phyloP scores from a whole-genome alignment of 2,329 filamentous ascomycete species.

The Pseudopyricularia cyperi region DNA sequence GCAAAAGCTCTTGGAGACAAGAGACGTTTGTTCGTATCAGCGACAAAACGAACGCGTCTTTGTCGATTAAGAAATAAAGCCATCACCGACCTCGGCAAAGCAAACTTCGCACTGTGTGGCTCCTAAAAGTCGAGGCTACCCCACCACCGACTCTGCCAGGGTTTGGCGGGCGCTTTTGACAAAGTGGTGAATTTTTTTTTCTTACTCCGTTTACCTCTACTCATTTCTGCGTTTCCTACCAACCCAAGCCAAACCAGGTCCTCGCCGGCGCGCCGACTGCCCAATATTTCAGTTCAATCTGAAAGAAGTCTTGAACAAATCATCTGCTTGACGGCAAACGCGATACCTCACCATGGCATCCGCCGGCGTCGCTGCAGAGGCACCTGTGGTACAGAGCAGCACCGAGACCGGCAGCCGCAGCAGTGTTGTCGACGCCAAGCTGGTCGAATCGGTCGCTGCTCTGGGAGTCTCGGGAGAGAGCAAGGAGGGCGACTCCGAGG shows the following conservation, averaged over 20 bases:
- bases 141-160: neutral
- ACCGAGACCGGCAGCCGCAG: neutral
- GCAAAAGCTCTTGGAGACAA: neutral
- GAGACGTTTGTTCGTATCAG: too few species aligned
- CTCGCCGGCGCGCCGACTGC: neutral
- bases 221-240: neutral
- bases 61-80: neutral
- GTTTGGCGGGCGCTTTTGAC: neutral
- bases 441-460: conserved; percentile 5
- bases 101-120: neutral
- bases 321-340: neutral
- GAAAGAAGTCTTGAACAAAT: neutral
- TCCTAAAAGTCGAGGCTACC: neutral
- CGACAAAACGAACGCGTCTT: too few species aligned
- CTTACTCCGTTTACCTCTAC: neutral
- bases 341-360: neutral
- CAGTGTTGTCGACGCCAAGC: conserved; percentile 2
- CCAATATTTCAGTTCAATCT: neutral
- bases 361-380: neutral
- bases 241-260: neutral
- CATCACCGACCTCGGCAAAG: neutral
- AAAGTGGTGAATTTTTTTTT: neutral
- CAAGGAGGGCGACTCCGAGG: neutral
- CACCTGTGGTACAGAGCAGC: neutral
- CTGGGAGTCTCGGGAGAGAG: conserved; percentile 4